Base-by-base conservation (phyloP, 177 flowering plant species). In the Tripterygium wilfordii region DNA sequence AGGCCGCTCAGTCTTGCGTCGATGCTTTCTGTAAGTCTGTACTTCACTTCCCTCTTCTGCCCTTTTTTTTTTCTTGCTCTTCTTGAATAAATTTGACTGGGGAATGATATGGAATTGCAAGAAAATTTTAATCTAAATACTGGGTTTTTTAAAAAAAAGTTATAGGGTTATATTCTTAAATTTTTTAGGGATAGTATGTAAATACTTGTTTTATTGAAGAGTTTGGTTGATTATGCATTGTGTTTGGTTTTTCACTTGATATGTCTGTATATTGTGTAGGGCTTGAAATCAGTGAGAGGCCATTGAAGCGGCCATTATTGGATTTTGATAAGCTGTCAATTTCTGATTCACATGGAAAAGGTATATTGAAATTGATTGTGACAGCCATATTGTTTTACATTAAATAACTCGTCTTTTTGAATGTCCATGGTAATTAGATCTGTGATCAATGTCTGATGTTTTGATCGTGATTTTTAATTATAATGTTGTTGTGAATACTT, bases 281-380 rank as follows among this genome's bases (percentile, higher is more conserved):
- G 95, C 72, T 83, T 13, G 92, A 88, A 64, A 85, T 83, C 57
- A 83, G 68, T 18, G 90, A 83, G 59, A 81, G 88, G 52, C 95
- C 98, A 2, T 22, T 67, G 38, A 85, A 90, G 66, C 70, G 88
- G 3, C 70, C 79, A 0, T 46, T 76, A 27, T 50, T 85, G 48
- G 96, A 87, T 60, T 73, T 90, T 38, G 63, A 48, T 39, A 90
- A 80, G 50, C 70, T 90, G 9, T 82, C 94, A 0, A 36, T 87
- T 28, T 62, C 83, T 13, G 70, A 51, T 27, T 66, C 87, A 8
- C 28, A 75, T 41, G 45, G 19, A 5, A 77, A 57, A 57, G 87
- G 92, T 83, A 24, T 36, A 5, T 41, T 10, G 10, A 24, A 10
- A n/a, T 36, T 35, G 30, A 10, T 9, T 31, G 29, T 19, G 29